Base-by-base conservation (phyloP, 495 filamentous ascomycete genomes). In the Hypomontagnella submonticulosa region DNA sequence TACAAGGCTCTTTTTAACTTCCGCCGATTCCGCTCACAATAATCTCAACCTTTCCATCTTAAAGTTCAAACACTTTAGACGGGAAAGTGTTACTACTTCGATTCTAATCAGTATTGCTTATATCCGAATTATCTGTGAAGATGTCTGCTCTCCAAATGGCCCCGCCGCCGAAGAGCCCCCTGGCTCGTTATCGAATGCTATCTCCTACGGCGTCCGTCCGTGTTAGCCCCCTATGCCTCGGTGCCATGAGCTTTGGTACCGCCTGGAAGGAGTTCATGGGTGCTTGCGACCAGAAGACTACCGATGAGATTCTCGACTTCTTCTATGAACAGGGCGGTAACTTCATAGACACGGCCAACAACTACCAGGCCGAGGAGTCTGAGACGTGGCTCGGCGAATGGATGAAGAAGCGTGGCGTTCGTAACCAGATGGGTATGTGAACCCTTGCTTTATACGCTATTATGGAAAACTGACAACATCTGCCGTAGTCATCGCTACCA, bases 341-440 rank as follows among this genome's bases (percentile, higher is more conserved):
- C 75, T 92, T 92, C 77, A 87, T 93, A 65, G 90, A 93, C 69
- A 92, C 89, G 1, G 76, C 88, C 42, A 90, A 86, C 69, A 85
- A 81, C 72, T 93, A 93, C 77, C 88, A 92, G 63, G 76, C 74
- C 56, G 87, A 85, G 59, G 77, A 92, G 54, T 89, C 88, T 4
- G 90, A 93, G 72, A 66, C 67, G 3, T 91, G 88, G 89, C 77
- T 94, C 48, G 90, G 90, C 13, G 90, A 92, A 60, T 93, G 90
- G 90, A 87, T 92, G 82, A 77, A 70, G 68, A 74, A 73, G 19
- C 73, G 77, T 1, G 74, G 74, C 12, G 67, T 69, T 30, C 76
- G 77, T 41, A 74, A 80, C 15, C 67, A 78, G 61, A 77, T 79
- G 73, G 63, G 75, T 77, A 69, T 36, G 71, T 64, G 16, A 27